Evolutionary conservation across 1,139 yeast species (phyloP).

Genomic region (Spencermartinsiella ligniputridi): DNA sequence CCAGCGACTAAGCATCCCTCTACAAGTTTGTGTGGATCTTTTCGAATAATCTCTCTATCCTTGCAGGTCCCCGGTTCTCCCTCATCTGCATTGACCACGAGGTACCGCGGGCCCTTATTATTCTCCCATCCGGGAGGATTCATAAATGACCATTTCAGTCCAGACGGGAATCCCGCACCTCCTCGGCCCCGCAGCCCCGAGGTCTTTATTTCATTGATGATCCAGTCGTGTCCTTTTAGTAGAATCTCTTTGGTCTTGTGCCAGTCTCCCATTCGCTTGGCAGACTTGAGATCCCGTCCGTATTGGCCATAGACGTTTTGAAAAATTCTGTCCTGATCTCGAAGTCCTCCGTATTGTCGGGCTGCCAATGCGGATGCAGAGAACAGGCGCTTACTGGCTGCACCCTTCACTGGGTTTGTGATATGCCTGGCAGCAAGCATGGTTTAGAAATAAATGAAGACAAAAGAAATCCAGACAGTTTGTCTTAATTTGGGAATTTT

Average conservation of each 20-base stretch:
- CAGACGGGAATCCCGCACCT: slow-evolving; percentile 91
- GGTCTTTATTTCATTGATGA: slow-evolving; percentile 77
- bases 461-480: too few species aligned
- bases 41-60: slow-evolving; percentile 83
- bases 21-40: slow-evolving; percentile 84
- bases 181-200: slow-evolving; percentile 89
- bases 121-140: slow-evolving; percentile 95
- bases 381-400: slow-evolving; percentile 9
- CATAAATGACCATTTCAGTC: slow-evolving; percentile 89
- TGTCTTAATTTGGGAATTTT: neutral
- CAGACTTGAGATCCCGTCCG: slow-evolving; percentile 69
- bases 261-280: slow-evolving; percentile 85
- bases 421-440: neutral
- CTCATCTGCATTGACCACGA: slow-evolving; percentile 87
- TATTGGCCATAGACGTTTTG: slow-evolving; percentile 74
- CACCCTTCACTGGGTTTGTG: neutral
- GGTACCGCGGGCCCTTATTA: slow-evolving; percentile 76
- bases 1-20: slow-evolving; percentile 87
- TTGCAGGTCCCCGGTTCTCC: slow-evolving; percentile 94
- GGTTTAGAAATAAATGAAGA: too few species aligned
- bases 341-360: slow-evolving; percentile 69
- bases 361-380: slow-evolving; percentile 10
- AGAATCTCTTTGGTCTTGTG: slow-evolving; percentile 81
- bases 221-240: slow-evolving; percentile 81
- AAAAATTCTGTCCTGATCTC: slow-evolving; percentile 80